Evolutionary conservation across 345 rosid species (phyloP).

Genomic region (Eucalyptus grandis): DNA sequence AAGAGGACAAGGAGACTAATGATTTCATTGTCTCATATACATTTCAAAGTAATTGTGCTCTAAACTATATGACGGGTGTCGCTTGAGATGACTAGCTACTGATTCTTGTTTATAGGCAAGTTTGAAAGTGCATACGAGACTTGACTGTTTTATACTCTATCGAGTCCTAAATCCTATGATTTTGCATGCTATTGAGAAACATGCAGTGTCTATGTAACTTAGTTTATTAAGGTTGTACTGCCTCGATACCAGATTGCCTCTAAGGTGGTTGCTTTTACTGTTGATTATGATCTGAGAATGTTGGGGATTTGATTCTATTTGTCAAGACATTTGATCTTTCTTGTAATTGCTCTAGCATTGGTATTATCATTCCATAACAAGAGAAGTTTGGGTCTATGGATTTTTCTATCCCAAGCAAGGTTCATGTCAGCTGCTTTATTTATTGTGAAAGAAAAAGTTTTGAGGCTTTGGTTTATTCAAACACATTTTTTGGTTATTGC

Average conservation of each 20-base stretch:
- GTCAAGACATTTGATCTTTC: neutral
- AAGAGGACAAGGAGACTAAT: constrained; percentile 5
- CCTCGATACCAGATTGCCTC: neutral
- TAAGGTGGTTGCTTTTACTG: neutral
- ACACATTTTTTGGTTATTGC: neutral
- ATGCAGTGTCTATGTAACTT: neutral
- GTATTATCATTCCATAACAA: neutral
- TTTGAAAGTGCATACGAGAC: neutral
- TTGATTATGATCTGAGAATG: neutral
- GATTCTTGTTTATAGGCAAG: neutral
- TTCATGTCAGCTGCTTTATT: neutral
- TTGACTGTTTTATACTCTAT: neutral
- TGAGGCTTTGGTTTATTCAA: neutral
- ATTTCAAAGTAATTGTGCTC: neutral
- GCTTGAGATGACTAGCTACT: neutral
- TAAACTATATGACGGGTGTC: neutral
- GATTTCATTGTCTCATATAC: neutral
- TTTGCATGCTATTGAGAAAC: neutral
- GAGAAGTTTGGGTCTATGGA: neutral
- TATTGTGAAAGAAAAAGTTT: neutral
- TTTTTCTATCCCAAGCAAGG: neutral
- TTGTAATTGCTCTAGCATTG: neutral
- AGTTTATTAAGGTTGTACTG: neutral
- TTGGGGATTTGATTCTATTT: neutral
- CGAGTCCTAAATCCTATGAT: neutral